phyloP scores from a whole-genome alignment of 1,284 basidiomycete species.

The Tranzscheliella williamsii region DNA sequence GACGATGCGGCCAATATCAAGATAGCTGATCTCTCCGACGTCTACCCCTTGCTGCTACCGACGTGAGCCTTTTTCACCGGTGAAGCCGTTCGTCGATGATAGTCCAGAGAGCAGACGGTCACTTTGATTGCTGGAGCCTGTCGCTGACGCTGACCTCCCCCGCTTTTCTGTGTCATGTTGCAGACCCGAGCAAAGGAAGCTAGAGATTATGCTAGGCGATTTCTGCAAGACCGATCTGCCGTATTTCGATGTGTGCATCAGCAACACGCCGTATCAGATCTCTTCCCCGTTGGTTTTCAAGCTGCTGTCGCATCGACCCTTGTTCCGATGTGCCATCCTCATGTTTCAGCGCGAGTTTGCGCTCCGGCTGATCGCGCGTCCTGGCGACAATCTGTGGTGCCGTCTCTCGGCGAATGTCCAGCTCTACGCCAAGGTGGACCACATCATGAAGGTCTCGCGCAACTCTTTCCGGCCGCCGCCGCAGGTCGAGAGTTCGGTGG shows the following conservation, averaged over 20 bases:
- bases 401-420: conserved; percentile 94
- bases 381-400: conserved; percentile 87
- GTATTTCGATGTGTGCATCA: conserved; percentile 98
- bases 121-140: too few species aligned
- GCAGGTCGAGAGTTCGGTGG: conserved; percentile 88
- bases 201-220: conserved; percentile 92
- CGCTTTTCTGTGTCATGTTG: neutral
- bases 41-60: too few species aligned
- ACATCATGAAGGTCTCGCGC: conserved; percentile 92
- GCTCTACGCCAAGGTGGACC: conserved; percentile 90
- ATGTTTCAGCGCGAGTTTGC: conserved; percentile 99
- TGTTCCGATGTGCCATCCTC: conserved; percentile 91
- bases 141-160: too few species aligned
- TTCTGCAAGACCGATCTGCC: conserved; percentile 96
- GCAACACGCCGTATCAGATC: conserved; percentile 98
- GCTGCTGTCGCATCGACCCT: conserved; percentile 89
- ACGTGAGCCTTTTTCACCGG: too few species aligned
- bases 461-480: conserved; percentile 97
- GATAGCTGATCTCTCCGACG: conserved; percentile 19
- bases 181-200: conserved; percentile 90
- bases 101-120: too few species aligned
- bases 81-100: too few species aligned
- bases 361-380: conserved; percentile 83
- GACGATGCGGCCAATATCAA: conserved; percentile 47
- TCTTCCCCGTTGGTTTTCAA: conserved; percentile 97